Percentiles rank a stretch among this genome's conserved stretches.
Evolutionary conservation across 2,329 filamentous ascomycete genomes (phyloP).

Genomic region (Pseudogymnoascus sp.): DNA sequence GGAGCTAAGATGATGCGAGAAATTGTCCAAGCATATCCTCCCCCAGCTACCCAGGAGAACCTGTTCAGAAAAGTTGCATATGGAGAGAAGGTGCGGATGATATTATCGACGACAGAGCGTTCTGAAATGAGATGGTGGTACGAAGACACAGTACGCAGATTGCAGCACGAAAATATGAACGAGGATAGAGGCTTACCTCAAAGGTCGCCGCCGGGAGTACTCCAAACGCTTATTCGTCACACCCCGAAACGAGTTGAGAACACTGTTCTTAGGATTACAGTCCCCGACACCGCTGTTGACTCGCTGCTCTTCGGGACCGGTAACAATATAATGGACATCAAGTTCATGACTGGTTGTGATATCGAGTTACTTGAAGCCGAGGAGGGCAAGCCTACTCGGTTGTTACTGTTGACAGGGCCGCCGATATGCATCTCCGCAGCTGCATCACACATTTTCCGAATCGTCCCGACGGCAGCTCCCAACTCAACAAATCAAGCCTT

Average conservation of each 20-base stretch:
- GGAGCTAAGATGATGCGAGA: not conserved
- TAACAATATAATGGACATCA: constrained; percentile 8
- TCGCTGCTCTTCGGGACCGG: not conserved
- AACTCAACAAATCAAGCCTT: not conserved
- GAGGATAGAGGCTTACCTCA: not conserved
- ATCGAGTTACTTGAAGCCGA: constrained; percentile 4
- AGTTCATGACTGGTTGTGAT: not conserved
- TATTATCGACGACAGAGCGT: constrained; percentile 1
- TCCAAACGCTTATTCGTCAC: not conserved
- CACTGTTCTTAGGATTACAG: not conserved
- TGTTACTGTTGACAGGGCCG: not conserved
- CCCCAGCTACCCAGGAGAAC: not conserved
- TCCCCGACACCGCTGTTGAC: not conserved
- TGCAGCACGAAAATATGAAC: not conserved
- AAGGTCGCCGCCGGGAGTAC: not conserved
- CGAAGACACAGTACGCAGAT: not conserved
- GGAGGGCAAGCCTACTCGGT: not conserved
- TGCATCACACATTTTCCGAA: not conserved
- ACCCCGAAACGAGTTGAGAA: not conserved
- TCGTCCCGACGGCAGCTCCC: not conserved
- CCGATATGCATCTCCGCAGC: not conserved
- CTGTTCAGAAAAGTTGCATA: not conserved
- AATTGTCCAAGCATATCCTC: not conserved
- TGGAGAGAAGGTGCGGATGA: constrained; percentile 2
- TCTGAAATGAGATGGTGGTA: constrained; percentile 3